Evolutionary conservation across 768 basidiomycete species (phyloP).

Genomic region (Fomitopsis serialis): DNA sequence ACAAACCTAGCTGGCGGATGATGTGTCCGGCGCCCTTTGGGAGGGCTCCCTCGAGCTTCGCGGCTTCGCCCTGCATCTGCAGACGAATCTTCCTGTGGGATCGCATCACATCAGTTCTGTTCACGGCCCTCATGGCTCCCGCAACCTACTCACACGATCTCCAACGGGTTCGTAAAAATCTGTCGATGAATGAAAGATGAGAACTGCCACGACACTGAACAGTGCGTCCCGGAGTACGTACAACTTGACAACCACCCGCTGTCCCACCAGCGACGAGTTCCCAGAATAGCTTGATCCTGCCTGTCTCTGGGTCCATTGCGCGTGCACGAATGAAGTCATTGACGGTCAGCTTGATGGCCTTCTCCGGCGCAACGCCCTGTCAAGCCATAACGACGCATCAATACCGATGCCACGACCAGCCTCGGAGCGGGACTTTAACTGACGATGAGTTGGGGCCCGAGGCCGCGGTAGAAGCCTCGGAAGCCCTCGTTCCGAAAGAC

Average conservation of each 20-base stretch:
- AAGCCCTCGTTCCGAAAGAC: slow-evolving; percentile 94
- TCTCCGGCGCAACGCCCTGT: slow-evolving; percentile 92
- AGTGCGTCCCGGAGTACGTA: slow-evolving; percentile 36
- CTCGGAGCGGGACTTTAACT: slow-evolving; percentile 12
- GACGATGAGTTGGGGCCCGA: slow-evolving; percentile 91
- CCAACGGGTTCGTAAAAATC: slow-evolving; percentile 96
- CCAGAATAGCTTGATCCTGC: slow-evolving; percentile 87
- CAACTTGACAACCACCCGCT: slow-evolving; percentile 97
- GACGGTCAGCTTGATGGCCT: slow-evolving; percentile 96
- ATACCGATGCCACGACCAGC: not conserved
- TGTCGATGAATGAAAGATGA: slow-evolving; percentile 26
- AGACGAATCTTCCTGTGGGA: slow-evolving; percentile 78
- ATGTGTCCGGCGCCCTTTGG: slow-evolving; percentile 90
- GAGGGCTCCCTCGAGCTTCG: slow-evolving; percentile 74
- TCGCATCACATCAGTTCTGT: not conserved
- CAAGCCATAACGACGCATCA: slow-evolving; percentile 1
- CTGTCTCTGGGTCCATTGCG: slow-evolving; percentile 92
- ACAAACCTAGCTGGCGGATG: slow-evolving; percentile 83
- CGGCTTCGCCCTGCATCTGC: slow-evolving; percentile 94
- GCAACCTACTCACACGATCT: slow-evolving; percentile 71
- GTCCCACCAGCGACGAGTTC: slow-evolving; percentile 88
- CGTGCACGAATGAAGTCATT: slow-evolving; percentile 85
- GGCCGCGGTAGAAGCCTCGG: slow-evolving; percentile 92
- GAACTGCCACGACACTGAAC: not conserved
- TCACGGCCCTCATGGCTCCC: not conserved